Evolutionary conservation across 2,329 filamentous ascomycete species (phyloP), one percentile per base, ranked within the genome.

Genomic region (Davidsoniella eucalypti): DNA sequence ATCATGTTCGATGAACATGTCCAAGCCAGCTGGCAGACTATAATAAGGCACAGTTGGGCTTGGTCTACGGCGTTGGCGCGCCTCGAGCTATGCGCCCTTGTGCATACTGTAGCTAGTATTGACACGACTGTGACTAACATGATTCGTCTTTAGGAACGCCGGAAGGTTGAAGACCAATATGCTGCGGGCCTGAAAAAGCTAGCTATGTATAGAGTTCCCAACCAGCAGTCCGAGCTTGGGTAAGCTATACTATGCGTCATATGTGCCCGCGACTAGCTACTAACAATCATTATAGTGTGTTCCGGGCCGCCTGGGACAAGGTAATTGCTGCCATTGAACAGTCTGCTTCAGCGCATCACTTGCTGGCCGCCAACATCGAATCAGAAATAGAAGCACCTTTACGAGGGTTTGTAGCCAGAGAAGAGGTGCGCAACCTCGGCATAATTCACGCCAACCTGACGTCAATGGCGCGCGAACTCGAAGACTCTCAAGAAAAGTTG

Each of bases 131-230:
- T 33, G 9, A 33, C 29, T 33, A 33, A 33, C 29, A 33, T 9
- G 8, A 9, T 10, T 33, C 6, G n/a, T 46, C 16, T 45, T 47
- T 4, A 96, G 90, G 92, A 98, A 70, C 86, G 92, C 58, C 83
- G 88, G 63, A 84, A 80, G 60, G 74, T 96, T 55, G 92, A 98
- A 67, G 90, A 96, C 61, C 75, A 80, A 61, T 98, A 98, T 66
- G 84, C 86, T 44, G 72, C 80, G 59, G 80, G 83, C 41, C 69
- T 98, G 58, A 82, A 82, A 60, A 94, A 84, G 69, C 77, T 98
- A 55, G 75, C 83, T 54, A 75, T 80, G 60, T 81, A 80, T 62
- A 80, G 78, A 57, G 76, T 83, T 49, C 80, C 84, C 49, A 87
- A 88, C 62, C 73, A 80, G 56, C 75, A 78, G 47, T 82, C 82